phyloP scores from a whole-genome alignment of 306 rosid genomes.

The Trifolium repens region DNA sequence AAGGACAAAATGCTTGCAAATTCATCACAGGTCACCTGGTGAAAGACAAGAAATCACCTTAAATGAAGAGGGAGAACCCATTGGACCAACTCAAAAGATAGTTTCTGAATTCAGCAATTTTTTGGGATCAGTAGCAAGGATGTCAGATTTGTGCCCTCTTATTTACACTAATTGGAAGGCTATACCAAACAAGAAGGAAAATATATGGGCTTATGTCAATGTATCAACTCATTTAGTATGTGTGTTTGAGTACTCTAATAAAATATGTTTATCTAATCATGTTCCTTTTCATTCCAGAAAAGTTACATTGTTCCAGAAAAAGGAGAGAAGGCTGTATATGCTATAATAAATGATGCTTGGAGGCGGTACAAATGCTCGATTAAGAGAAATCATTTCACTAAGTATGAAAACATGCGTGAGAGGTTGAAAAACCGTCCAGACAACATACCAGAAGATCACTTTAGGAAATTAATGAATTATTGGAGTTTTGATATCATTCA shows the following conservation, averaged over 20 bases:
- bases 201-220: slow-evolving; percentile 20
- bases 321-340: slow-evolving; percentile 20
- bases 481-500: background rate
- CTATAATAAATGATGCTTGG: slow-evolving; percentile 32
- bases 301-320: slow-evolving; percentile 20
- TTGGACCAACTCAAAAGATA: slow-evolving; percentile 22
- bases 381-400: slow-evolving; percentile 7
- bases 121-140: slow-evolving; percentile 20
- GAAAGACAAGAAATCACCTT: slow-evolving; percentile 21
- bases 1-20: background rate
- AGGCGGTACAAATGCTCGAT: slow-evolving; percentile 14
- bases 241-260: background rate
- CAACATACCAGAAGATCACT: slow-evolving; percentile 1
- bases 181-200: slow-evolving; percentile 4
- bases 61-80: slow-evolving; percentile 20
- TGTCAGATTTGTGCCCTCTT: slow-evolving; percentile 14
- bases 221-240: slow-evolving; percentile 6
- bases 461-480: background rate
- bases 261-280: background rate
- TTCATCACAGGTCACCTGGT: slow-evolving; percentile 5
- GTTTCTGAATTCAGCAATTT: slow-evolving; percentile 14
- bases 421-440: slow-evolving; percentile 13
- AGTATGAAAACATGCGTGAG: slow-evolving; percentile 15
- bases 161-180: slow-evolving; percentile 35
- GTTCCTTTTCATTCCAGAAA: background rate